These are phyloP conservation scores for Beauveria scarabaeidicola DNA, from an alignment of 2,329 filamentous ascomycete species.

Conservation along the genomic window DNA sequence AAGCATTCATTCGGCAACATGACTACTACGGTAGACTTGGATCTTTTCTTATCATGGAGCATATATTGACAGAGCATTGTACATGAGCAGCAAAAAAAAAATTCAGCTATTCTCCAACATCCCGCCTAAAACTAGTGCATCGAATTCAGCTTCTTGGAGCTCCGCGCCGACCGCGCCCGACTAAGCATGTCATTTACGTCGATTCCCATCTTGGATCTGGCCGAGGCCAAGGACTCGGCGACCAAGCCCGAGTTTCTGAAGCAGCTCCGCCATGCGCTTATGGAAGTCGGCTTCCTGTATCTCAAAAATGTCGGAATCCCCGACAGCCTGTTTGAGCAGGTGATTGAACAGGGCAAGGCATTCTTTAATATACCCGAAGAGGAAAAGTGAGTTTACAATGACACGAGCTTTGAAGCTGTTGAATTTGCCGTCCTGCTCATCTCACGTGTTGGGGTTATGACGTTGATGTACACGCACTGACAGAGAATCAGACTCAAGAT, in stretches of 20 bases:
- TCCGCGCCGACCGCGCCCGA: background rate
- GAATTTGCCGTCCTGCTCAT: too few relatives aligned
- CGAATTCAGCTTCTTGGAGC: background rate
- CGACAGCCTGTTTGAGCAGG: constrained; percentile 53
- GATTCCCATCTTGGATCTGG: constrained; percentile 71
- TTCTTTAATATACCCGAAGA: constrained; percentile 72
- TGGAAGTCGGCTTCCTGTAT: constrained; percentile 85
- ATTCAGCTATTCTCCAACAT: background rate
- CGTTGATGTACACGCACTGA: background rate
- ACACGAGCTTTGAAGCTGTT: too few relatives aligned
- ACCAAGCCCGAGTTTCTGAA: constrained; percentile 66
- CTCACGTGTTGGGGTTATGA: background rate
- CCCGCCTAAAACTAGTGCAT: background rate
- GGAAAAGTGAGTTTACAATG: constrained; percentile 52
- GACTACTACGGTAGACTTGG: background rate
- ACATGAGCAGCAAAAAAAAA: constrained; percentile 2
- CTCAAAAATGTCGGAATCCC: constrained; percentile 71
- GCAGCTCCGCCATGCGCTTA: constrained; percentile 63
- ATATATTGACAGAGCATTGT: constrained; percentile 8
- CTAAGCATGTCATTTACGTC: constrained; percentile 57
- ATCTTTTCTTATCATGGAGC: background rate
- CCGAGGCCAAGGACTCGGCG: constrained; percentile 50
- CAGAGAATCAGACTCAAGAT: constrained; percentile 44
- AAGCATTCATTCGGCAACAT: background rate
- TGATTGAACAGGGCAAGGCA: constrained; percentile 57